Percentiles rank a stretch among this genome's conserved stretches.
phyloP scores from a whole-genome alignment of 345 rosid genomes.

The Passiflora organensis region DNA sequence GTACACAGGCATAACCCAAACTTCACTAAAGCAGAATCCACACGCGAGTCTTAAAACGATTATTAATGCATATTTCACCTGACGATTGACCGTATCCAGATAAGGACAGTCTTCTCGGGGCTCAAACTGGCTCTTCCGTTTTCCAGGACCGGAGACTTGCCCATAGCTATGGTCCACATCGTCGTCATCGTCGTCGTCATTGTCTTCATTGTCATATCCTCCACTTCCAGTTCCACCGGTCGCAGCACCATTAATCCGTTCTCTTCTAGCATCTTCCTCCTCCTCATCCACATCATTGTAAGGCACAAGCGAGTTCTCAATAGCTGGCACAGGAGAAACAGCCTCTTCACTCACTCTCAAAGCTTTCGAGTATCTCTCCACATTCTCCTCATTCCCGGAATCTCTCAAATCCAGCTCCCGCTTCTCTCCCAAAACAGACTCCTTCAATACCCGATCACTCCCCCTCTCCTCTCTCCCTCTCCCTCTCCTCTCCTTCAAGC shows the following conservation, averaged over 20 bases:
- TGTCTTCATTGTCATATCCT: conserved; percentile 28
- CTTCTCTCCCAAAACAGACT: too few relatives aligned
- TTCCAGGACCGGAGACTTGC: conserved; percentile 21
- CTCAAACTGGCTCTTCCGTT: conserved; percentile 50
- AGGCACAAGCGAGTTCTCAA: conserved; percentile 59
- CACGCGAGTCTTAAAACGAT: too few relatives aligned
- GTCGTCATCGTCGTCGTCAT: conserved; percentile 29
- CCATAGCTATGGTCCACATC: conserved; percentile 18
- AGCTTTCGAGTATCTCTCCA: too few relatives aligned
- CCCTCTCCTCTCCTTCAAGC: too few relatives aligned
- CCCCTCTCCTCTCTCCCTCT: too few relatives aligned
- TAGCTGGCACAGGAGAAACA: conserved; percentile 19
- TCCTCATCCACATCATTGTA: conserved; percentile 69
- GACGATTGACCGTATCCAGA: conserved; percentile 97
- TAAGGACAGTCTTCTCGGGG: conserved; percentile 93
- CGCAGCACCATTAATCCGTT: conserved; percentile 6
- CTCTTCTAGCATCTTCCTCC: conserved; percentile 36
- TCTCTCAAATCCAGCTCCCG: too few relatives aligned
- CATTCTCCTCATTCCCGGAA: too few relatives aligned
- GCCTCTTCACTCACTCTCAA: conserved; percentile 32
- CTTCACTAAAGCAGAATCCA: too few relatives aligned
- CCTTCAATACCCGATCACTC: too few relatives aligned
- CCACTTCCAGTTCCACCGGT: conserved; percentile 15
- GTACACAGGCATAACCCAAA: too few relatives aligned
- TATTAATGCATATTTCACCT: too few relatives aligned